Percentiles rank a stretch among this genome's conserved stretches.
Conservation (phyloP, 345 rosid species). For the Eucalyptus erythrocorys region DNA sequence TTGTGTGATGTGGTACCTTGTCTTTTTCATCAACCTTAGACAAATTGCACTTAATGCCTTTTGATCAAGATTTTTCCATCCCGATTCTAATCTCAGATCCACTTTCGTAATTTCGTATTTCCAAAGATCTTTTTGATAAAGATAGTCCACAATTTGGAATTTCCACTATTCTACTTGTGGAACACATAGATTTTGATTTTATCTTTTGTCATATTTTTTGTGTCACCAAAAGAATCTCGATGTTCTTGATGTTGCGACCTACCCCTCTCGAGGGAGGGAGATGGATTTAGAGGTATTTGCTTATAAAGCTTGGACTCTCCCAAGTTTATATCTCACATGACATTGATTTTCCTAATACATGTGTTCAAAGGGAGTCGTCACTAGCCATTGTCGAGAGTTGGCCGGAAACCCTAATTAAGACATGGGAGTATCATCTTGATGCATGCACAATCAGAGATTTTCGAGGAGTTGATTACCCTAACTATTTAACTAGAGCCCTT, state of each 20-base stretch:
- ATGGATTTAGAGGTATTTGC: neutral
- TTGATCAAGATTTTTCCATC: too few relatives aligned
- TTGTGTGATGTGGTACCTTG: too few relatives aligned
- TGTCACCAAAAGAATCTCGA: fast-evolving
- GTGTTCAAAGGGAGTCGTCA: neutral
- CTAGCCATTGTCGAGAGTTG: neutral
- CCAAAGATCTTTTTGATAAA: fast-evolving
- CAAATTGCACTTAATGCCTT: neutral
- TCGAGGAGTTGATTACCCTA: neutral
- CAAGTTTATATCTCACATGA: fast-evolving
- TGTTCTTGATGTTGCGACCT: too few relatives aligned
- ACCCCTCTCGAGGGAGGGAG: fast-evolving
- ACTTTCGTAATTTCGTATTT: fast-evolving
- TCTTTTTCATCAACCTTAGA: neutral
- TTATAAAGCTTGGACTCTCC: neutral
- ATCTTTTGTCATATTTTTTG: too few relatives aligned
- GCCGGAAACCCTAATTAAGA: neutral
- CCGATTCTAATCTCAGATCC: fast-evolving
- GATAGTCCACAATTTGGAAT: neutral
- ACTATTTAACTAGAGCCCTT: neutral
- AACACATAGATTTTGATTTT: neutral
- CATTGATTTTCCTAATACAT: neutral
- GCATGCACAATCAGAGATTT: fast-evolving
- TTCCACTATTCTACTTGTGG: fast-evolving
- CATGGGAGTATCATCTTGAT: fast-evolving